A percentile compares a stretch with the other conserved stretches of the same genome.
phyloP scores from a whole-genome alignment of 2,329 filamentous ascomycete species.

The Talaromyces sp. region DNA sequence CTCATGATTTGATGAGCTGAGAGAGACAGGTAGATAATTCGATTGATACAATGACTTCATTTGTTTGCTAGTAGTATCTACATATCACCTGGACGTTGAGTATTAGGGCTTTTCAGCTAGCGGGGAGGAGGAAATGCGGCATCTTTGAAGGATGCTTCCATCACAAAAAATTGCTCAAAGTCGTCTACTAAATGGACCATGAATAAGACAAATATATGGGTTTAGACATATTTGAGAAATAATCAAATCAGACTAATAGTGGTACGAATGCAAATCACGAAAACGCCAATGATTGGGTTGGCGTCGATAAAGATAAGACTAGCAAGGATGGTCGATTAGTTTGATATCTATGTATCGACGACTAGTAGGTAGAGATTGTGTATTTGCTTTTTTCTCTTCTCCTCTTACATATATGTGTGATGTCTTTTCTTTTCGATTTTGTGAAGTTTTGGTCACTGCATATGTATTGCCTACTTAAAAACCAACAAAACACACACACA shows the following conservation, averaged over 20 bases:
- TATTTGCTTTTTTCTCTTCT: neutral
- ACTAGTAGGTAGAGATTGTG: neutral
- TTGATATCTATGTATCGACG: neutral
- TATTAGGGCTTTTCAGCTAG: too few species aligned
- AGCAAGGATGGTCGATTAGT: neutral
- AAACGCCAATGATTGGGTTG: neutral
- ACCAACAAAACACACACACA: neutral
- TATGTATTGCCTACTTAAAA: neutral
- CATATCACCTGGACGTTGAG: neutral
- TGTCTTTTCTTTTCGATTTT: neutral
- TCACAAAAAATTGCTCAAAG: too few species aligned
- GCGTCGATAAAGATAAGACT: constrained; percentile 4
- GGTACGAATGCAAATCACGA: neutral
- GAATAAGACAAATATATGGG: too few species aligned
- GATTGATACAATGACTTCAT: neutral
- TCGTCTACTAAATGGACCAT: too few species aligned
- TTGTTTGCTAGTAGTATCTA: neutral
- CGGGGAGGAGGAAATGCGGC: too few species aligned
- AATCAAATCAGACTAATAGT: neutral
- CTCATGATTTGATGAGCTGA: neutral
- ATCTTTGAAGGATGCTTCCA: too few species aligned
- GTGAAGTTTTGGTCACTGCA: neutral
- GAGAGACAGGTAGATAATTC: neutral
- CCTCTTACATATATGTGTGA: neutral
- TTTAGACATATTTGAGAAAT: too few species aligned